These are phyloP conservation scores for Melampsora americana DNA, from an alignment of 1,284 basidiomycete species.

Conservation along the genomic window DNA sequence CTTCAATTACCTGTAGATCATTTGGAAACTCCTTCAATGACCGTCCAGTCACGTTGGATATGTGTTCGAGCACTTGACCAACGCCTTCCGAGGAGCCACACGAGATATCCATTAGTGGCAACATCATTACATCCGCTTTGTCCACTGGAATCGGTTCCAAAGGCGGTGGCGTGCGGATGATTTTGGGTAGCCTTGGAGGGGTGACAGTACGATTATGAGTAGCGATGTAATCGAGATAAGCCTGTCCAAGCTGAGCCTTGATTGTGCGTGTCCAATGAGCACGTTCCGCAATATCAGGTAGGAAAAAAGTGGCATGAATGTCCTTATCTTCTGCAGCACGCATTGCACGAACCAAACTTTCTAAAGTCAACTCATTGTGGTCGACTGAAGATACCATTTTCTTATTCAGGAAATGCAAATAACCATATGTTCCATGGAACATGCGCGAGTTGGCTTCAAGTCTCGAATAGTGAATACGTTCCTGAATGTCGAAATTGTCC, in stretches of 20 bases:
- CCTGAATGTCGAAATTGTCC: constrained; percentile 24
- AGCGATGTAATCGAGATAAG: background rate
- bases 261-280: background rate
- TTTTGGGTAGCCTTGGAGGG: too few relatives aligned
- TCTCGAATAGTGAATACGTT: constrained; percentile 2
- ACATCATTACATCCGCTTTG: constrained; percentile 3
- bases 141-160: background rate
- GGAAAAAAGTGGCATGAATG: background rate
- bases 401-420: background rate
- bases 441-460: background rate
- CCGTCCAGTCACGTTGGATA: background rate
- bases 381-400: background rate
- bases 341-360: background rate
- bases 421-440: constrained; percentile 23
- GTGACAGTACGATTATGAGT: background rate
- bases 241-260: constrained; percentile 11
- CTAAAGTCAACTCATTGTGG: background rate
- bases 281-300: background rate
- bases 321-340: background rate
- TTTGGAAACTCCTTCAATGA: background rate
- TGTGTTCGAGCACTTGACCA: background rate
- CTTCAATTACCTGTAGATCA: constrained; percentile 6
- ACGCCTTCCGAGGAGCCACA: constrained; percentile 13
- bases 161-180: too few relatives aligned
- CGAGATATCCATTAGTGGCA: constrained; percentile 23